Conservation (phyloP, 352 stramenopile species). For the Phytophthora colocasiae region DNA sequence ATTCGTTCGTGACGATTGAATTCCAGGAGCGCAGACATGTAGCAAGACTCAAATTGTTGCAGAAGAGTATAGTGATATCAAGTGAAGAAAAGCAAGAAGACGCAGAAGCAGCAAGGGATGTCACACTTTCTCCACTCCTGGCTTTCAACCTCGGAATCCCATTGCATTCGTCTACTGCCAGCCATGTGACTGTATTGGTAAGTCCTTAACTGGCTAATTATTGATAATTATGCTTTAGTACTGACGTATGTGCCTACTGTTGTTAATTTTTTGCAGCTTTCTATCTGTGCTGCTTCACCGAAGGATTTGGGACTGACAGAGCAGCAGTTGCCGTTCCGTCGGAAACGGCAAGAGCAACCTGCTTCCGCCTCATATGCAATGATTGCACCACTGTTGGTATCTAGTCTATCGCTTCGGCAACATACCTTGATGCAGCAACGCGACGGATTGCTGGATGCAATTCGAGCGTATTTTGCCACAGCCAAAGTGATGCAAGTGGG, state of each 20-base stretch:
- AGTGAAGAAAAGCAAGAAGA: constrained; percentile 5
- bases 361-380: constrained; percentile 60
- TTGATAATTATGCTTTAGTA: background rate
- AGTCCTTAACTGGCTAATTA: background rate
- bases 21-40: constrained; percentile 38
- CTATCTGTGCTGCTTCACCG: constrained; percentile 40
- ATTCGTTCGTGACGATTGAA: constrained; percentile 56
- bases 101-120: constrained; percentile 11
- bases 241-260: background rate
- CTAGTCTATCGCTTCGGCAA: constrained; percentile 63
- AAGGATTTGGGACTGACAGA: constrained; percentile 59
- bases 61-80: constrained; percentile 7
- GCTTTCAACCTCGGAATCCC: constrained; percentile 79
- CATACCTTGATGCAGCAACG: constrained; percentile 63
- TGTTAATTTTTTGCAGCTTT: constrained; percentile 33
- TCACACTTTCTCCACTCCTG: constrained; percentile 72
- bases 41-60: constrained; percentile 41
- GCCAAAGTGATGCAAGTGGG: constrained; percentile 71
- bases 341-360: constrained; percentile 62
- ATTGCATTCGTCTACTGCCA: constrained; percentile 41
- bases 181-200: constrained; percentile 41
- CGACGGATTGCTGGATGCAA: constrained; percentile 63
- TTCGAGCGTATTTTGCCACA: constrained; percentile 65
- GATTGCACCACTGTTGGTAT: constrained; percentile 69
- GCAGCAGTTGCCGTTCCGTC: constrained; percentile 43